Conservation (phyloP, 2,329 filamentous ascomycete species). For the Aspergillus tanneri region DNA sequence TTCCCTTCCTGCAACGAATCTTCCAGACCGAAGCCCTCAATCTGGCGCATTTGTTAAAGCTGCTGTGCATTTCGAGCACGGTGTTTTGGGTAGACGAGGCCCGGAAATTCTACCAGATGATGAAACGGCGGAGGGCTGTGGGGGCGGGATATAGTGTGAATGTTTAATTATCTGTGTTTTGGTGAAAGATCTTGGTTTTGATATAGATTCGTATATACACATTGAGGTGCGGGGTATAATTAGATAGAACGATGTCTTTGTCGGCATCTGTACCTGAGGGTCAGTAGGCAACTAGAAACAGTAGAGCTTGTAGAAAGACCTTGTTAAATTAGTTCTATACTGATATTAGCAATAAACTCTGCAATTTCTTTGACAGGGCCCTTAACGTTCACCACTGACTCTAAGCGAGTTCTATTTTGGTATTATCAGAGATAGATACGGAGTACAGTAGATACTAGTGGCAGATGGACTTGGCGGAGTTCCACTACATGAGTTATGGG, state of each 20-base stretch:
- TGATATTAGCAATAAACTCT: no score
- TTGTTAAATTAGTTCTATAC: no score
- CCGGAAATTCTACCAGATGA: slow-evolving; percentile 64
- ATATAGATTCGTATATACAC: background rate
- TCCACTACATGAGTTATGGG: no score
- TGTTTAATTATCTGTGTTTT: slow-evolving; percentile 27
- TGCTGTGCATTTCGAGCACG: slow-evolving; percentile 75
- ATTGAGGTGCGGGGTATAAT: background rate
- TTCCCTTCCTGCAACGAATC: slow-evolving; percentile 87
- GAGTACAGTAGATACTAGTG: no score
- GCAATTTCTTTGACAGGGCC: no score
- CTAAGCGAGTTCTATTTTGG: no score
- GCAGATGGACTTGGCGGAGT: no score
- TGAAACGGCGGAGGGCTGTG: slow-evolving; percentile 33
- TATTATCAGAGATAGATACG: no score
- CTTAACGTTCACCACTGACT: no score
- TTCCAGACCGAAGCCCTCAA: slow-evolving; percentile 92
- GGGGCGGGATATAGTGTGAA: slow-evolving; percentile 44
- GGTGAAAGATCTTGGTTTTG: slow-evolving; percentile 6
- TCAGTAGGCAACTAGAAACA: no score
- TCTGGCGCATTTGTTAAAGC: slow-evolving; percentile 68
- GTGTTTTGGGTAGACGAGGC: slow-evolving; percentile 95
- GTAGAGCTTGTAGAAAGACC: no score
- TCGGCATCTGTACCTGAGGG: no score
- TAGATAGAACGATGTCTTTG: background rate